Conservation (phyloP, 371 early-diverging fungal species). For the Mucor ambiguus region DNA sequence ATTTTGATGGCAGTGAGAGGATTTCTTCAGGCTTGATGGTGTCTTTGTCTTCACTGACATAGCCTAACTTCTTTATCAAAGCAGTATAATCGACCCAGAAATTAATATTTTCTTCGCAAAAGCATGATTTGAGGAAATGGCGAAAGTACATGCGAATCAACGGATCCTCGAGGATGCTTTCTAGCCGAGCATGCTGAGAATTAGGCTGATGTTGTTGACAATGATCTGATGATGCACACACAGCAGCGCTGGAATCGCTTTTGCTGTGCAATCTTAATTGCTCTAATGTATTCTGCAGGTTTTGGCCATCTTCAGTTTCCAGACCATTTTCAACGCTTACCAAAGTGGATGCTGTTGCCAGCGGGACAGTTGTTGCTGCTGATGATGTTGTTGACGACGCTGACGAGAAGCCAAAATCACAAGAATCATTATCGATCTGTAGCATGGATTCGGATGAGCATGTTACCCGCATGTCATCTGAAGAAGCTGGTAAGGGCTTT, state of each 20-base stretch:
- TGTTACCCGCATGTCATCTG: neutral
- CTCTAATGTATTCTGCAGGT: neutral
- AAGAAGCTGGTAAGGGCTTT: neutral
- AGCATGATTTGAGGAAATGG: slow-evolving; percentile 60
- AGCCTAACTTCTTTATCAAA: slow-evolving; percentile 29
- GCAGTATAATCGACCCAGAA: slow-evolving; percentile 58
- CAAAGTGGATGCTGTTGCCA: neutral
- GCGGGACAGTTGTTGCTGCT: neutral
- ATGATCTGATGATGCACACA: slow-evolving; percentile 1
- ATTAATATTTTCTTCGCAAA: slow-evolving; percentile 66
- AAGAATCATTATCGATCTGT: slow-evolving; percentile 1
- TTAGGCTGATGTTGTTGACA: neutral
- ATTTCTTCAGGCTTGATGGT: neutral
- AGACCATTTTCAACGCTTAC: neutral
- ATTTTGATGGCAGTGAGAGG: neutral
- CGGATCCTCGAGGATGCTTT: slow-evolving; percentile 59
- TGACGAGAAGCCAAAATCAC: slow-evolving; percentile 22
- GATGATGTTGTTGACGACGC: slow-evolving; percentile 11
- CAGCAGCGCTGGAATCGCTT: neutral
- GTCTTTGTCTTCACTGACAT: slow-evolving; percentile 12
- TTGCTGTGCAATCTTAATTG: neutral
- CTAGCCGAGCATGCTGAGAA: slow-evolving; percentile 35
- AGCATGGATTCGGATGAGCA: slow-evolving; percentile 4
- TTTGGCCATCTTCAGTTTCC: neutral
- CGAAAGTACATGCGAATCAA: slow-evolving; percentile 60